Evolutionary conservation across 1,284 basidiomycete genomes (phyloP).

Genomic region (Puccinia sorghi): DNA sequence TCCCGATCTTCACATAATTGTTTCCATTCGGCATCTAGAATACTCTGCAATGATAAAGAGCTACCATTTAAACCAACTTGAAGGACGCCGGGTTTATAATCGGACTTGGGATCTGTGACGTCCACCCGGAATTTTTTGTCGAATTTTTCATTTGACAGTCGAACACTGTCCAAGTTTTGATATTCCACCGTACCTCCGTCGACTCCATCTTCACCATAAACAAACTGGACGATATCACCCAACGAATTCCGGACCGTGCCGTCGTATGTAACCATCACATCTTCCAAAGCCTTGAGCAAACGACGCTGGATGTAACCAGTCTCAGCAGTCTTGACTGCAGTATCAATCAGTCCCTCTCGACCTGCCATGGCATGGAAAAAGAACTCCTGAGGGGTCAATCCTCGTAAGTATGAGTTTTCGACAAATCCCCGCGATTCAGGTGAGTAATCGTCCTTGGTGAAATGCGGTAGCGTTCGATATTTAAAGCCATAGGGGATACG

Average conservation of each 20-base stretch:
- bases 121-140: constrained; percentile 89
- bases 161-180: constrained; percentile 86
- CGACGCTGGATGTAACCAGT: constrained; percentile 99
- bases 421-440: constrained; percentile 98
- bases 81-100: constrained; percentile 67
- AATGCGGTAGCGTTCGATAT: constrained; percentile 93
- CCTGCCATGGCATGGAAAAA: constrained; percentile 99
- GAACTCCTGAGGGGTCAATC: constrained; percentile 96
- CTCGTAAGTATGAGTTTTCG: constrained; percentile 98
- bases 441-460: constrained; percentile 98
- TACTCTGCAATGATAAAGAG: constrained; percentile 76
- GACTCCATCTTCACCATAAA: constrained; percentile 98
- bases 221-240: constrained; percentile 91
- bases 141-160: constrained; percentile 79
- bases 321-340: constrained; percentile 98
- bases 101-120: constrained; percentile 70
- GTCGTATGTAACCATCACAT: constrained; percentile 96
- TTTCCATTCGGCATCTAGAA: constrained; percentile 83
- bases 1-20: constrained; percentile 76
- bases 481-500: constrained; percentile 98
- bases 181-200: constrained; percentile 97
- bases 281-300: constrained; percentile 95
- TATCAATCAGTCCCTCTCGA: constrained; percentile 98
- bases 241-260: constrained; percentile 96
- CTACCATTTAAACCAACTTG: constrained; percentile 93